These are phyloP conservation scores for Oxyria digyna DNA, from an alignment of 148 eudicot genomes.

Conservation along the genomic window DNA sequence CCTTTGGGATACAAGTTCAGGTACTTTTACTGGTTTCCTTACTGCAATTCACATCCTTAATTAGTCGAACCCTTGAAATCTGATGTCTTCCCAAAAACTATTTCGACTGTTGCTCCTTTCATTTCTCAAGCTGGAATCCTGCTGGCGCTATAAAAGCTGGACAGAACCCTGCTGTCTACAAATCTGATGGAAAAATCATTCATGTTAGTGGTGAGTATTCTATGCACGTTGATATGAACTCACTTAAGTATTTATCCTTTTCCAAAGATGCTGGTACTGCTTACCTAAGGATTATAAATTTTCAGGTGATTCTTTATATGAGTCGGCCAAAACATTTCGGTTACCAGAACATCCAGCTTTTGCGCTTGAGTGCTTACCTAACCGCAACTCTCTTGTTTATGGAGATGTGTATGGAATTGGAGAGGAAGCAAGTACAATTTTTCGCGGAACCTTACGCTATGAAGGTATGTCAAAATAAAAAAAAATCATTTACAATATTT, in stretches of 20 bases:
- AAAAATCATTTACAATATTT: no score
- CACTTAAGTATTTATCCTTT: background rate
- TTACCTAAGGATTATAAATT: background rate
- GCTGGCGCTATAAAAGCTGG: slow-evolving; percentile 92
- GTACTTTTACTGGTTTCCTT: slow-evolving; percentile 20
- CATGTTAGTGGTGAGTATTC: slow-evolving; percentile 62
- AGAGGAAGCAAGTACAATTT: slow-evolving; percentile 76
- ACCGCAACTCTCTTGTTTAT: slow-evolving; percentile 78
- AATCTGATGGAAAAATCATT: slow-evolving; percentile 49
- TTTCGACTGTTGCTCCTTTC: background rate
- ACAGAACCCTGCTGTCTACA: slow-evolving; percentile 84
- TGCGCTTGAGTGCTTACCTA: slow-evolving; percentile 92
- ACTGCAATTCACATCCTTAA: background rate
- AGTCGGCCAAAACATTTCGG: slow-evolving; percentile 63
- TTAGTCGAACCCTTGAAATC: no score
- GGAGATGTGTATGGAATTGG: slow-evolving; percentile 73
- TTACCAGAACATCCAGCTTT: slow-evolving; percentile 88
- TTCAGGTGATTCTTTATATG: slow-evolving; percentile 83
- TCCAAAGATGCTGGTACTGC: background rate
- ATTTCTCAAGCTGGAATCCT: slow-evolving; percentile 74
- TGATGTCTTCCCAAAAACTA: background rate
- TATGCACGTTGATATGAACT: background rate
- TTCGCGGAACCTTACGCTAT: slow-evolving; percentile 90
- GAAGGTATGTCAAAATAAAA: slow-evolving; percentile 55
- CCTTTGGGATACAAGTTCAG: slow-evolving; percentile 96